A percentile compares a stretch with the other conserved stretches of the same genome.
Conservation (phyloP, 805 yeast genomes). For the Pichia gijzeniarum region DNA sequence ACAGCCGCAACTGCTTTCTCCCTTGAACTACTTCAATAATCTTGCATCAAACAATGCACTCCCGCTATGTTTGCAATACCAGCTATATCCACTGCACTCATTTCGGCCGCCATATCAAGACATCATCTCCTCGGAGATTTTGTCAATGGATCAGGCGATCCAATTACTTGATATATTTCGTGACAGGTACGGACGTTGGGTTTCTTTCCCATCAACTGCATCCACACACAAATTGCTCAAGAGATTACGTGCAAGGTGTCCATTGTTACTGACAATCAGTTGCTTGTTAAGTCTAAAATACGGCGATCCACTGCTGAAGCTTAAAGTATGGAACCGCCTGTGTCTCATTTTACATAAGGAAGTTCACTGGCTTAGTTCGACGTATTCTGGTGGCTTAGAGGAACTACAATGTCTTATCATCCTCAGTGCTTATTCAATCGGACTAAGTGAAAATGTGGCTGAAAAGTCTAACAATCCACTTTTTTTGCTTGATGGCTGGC, state of each 20-base stretch:
- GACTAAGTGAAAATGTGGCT: slow-evolving; percentile 35
- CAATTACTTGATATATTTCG: slow-evolving; percentile 51
- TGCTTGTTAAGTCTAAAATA: slow-evolving; percentile 59
- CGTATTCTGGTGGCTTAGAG: slow-evolving; percentile 42
- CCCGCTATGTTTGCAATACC: slow-evolving; percentile 8
- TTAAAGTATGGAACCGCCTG: slow-evolving; percentile 37
- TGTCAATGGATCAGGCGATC: slow-evolving; percentile 42
- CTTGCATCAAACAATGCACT: neutral
- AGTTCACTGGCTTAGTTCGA: slow-evolving; percentile 38
- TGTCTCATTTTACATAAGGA: slow-evolving; percentile 44
- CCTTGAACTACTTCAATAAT: slow-evolving; percentile 2
- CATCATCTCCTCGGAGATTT: slow-evolving; percentile 43
- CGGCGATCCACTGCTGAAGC: slow-evolving; percentile 33
- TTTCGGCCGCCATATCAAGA: slow-evolving; percentile 29
- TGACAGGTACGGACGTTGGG: slow-evolving; percentile 71
- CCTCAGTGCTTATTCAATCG: slow-evolving; percentile 56
- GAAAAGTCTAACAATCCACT: neutral
- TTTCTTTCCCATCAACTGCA: slow-evolving; percentile 54
- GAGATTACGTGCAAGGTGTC: slow-evolving; percentile 43
- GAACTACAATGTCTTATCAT: slow-evolving; percentile 64
- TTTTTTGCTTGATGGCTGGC: slow-evolving; percentile 59
- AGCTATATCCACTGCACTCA: slow-evolving; percentile 6
- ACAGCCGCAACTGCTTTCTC: slow-evolving; percentile 6
- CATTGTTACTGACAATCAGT: slow-evolving; percentile 60
- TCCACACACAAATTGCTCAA: slow-evolving; percentile 44